Conservation (phyloP, 805 yeast genomes). For the Saturnispora dispora region DNA sequence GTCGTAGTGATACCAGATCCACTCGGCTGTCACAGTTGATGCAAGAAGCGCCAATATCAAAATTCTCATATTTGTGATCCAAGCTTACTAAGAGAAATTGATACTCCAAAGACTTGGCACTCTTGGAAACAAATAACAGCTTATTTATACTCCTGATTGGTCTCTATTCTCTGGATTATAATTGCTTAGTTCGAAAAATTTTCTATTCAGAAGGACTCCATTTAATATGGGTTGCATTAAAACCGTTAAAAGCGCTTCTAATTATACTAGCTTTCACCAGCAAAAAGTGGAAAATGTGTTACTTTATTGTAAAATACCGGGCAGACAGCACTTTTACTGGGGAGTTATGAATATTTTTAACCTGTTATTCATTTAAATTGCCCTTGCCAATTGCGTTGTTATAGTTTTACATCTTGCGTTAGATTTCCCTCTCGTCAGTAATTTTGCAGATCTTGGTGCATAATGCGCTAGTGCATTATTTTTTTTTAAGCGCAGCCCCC, state of each 20-base stretch:
- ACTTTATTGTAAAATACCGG: too few species aligned
- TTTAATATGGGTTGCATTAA: neutral
- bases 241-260: neutral
- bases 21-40: neutral
- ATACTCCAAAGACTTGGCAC: neutral
- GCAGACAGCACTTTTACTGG: too few species aligned
- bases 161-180: neutral
- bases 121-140: neutral
- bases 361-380: too few species aligned
- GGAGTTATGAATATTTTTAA: too few species aligned
- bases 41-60: neutral
- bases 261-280: too few species aligned
- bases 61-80: neutral
- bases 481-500: neutral
- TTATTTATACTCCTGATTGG: neutral
- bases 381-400: neutral
- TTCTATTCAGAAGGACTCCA: neutral
- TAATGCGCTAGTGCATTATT: neutral
- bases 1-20: constrained; percentile 6
- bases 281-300: too few species aligned
- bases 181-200: neutral
- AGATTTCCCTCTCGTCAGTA: neutral
- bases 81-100: too few species aligned
- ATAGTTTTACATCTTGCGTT: neutral
- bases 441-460: neutral